A percentile compares a stretch with the other conserved stretches of the same genome.
Evolutionary conservation across 2,329 filamentous ascomycete genomes (phyloP).

Genomic region (Colletotrichum brevisporum): DNA sequence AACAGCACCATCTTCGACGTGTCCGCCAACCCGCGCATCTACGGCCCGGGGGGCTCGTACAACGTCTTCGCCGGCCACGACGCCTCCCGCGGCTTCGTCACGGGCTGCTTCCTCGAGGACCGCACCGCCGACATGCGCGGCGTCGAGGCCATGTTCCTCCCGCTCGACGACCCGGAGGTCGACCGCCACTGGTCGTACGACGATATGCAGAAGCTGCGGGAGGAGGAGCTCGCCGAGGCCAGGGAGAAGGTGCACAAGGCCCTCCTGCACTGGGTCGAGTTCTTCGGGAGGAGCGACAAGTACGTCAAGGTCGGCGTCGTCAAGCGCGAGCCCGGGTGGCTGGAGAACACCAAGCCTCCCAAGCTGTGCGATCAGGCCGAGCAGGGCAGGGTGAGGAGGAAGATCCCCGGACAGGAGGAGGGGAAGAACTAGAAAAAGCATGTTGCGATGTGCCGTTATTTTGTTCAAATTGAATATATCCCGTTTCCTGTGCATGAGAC

Average conservation of each 20-base stretch:
- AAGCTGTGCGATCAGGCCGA: slow-evolving; percentile 80
- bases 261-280: slow-evolving; percentile 84
- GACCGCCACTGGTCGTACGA: slow-evolving; percentile 71
- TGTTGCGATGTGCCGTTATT: neutral
- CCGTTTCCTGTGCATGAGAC: neutral
- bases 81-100: slow-evolving; percentile 90
- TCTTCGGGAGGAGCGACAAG: slow-evolving; percentile 85
- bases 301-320: slow-evolving; percentile 87
- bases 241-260: slow-evolving; percentile 74
- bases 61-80: slow-evolving; percentile 89
- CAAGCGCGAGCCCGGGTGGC: slow-evolving; percentile 71
- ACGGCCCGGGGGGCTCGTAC: slow-evolving; percentile 90
- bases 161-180: slow-evolving; percentile 72
- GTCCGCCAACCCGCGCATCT: slow-evolving; percentile 75
- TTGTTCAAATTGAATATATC: slow-evolving; percentile 6
- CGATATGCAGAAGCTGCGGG: slow-evolving; percentile 67
- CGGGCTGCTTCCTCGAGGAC: slow-evolving; percentile 92
- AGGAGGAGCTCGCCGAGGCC: slow-evolving; percentile 76
- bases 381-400: slow-evolving; percentile 68
- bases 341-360: slow-evolving; percentile 72
- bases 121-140: slow-evolving; percentile 87
- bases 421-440: slow-evolving; percentile 47
- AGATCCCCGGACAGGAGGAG: slow-evolving; percentile 66
- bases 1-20: slow-evolving; percentile 92
- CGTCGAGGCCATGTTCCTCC: slow-evolving; percentile 87